Evolutionary conservation across 768 basidiomycete species (phyloP), one percentile per base, ranked within the genome.

Genomic region (Termitomyces titanicus): DNA sequence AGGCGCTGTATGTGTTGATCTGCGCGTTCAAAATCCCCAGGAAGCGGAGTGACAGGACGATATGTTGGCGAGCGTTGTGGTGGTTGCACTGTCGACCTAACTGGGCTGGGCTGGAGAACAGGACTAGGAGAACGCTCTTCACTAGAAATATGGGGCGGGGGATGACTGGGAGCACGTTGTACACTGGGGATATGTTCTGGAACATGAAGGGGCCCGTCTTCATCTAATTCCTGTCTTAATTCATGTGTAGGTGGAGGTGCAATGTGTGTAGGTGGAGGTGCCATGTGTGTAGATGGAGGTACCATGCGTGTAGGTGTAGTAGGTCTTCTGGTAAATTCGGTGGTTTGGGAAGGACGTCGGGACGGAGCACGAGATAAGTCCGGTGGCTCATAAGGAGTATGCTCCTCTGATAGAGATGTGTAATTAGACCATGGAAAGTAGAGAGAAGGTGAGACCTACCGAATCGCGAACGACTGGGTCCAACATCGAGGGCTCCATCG

Each of bases 1-100:
- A 91, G 73, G 18, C 81, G 81, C 53, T 83, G 77, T 0, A 81
- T 68, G 10, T 79, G 79, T 44, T 79, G 78, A 33, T 83, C 77
- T 50, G 81, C 80, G 44, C 72, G 72, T 25, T 78, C 78, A 44
- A 79, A 65, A 54, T 77, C 72, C 0, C 55, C 67, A 33, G 58
- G 62, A 64, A 76, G 70, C 6, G 74, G 74, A 12, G 74, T 74
- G 9, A 65, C 68, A 46, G 64, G 70, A 39, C 71, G 72, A 37
- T 68, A 66, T 38, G 48, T 68, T 67, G 27, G 65, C 65, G 64
- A 70, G 38, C 70, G 72, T 33, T 68, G 66, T 44, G 48, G 8
- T 44, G 49, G 49, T 33, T 8, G 34, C 13, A 13, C 15, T 10
- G 37, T 45, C 56, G 68, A 55, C 44, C 33, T 56, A 29, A 22